Conservation (phyloP, 352 stramenopile species). For the Globisporangium middletonii region DNA sequence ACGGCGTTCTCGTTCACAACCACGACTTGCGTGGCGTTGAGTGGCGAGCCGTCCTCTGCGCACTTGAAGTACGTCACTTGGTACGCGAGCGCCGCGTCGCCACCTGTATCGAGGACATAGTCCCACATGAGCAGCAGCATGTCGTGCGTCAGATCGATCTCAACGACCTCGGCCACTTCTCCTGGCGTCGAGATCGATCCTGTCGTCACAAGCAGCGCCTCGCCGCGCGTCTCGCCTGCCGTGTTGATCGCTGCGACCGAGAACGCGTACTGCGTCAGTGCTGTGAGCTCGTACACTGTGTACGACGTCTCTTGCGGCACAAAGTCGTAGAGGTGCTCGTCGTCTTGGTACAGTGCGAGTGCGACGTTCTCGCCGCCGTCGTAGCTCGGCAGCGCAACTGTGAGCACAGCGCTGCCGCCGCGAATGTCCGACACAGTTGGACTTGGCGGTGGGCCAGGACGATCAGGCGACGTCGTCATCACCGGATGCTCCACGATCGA, state of each 20-base stretch:
- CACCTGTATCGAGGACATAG: conserved; percentile 30
- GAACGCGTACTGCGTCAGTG: conserved; percentile 36
- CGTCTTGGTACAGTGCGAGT: conserved; percentile 25
- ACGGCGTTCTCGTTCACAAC: conserved; percentile 7
- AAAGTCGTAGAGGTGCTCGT: conserved; percentile 20
- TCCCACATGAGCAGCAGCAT: conserved; percentile 35
- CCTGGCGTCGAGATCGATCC: conserved; percentile 29
- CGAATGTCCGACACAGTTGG: conserved; percentile 16
- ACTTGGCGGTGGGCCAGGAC: conserved; percentile 13
- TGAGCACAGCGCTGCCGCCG: conserved; percentile 21
- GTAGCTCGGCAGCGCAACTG: conserved; percentile 21
- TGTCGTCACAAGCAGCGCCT: conserved; percentile 21
- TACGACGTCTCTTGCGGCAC: conserved; percentile 4
- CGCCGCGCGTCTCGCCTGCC: conserved; percentile 19
- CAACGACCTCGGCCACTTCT: conserved; percentile 17
- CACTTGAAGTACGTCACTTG: conserved; percentile 35
- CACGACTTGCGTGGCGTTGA: conserved; percentile 4
- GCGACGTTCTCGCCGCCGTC: conserved; percentile 32
- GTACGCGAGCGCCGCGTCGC: conserved; percentile 36
- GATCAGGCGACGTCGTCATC: conserved; percentile 16
- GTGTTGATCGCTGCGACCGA: conserved; percentile 30
- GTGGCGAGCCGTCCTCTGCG: conserved; percentile 11
- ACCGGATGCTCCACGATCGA: conserved; percentile 3
- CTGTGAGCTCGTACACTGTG: conserved; percentile 28
- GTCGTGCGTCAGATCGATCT: conserved; percentile 25